Evolutionary conservation across 306 rosid genomes (phyloP), one percentile per base, ranked within the genome.

Genomic region (Trifolium repens): DNA sequence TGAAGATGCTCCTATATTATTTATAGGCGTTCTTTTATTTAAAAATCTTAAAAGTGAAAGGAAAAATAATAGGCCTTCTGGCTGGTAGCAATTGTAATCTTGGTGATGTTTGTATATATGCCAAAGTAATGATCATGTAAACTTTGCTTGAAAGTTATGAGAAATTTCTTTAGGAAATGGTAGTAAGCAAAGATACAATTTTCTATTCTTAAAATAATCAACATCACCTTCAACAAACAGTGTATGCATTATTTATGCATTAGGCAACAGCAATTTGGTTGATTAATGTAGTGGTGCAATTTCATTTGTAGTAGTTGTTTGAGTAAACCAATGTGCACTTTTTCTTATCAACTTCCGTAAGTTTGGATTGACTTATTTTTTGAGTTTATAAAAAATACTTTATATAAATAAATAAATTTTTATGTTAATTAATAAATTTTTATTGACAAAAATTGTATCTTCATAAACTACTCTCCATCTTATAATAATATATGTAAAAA

Each of bases 81-180:
- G 52, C 37, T 37, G 66, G 39, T 63, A 55, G 54, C 35, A 19
- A 17, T 17, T 8, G 63, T 58, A 12, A 58, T 58, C 3, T 58
- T 26, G 15, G 12, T 26, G 1, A 58, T 27, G 39, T 59, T 59
- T 59, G 10, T 6, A 59, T 6, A 59, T 14, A 69, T 32, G 27
- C 1, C 8, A 11, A 40, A 15, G 54, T 79, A 71, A 67, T 26
- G 79, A 83, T 87, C 74, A 86, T 77, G 87, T 65, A 85, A 84
- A 44, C 92, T 86, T 90, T 37, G 88, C 90, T 90, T 90, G 37
- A 81, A 90, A 88, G 92, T 65, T 73, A 76, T 64, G 22, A 52
- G 72, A 67, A 46, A n/a, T 50, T 65, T 43, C 68, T 73, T 55
- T 50, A 26, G 30, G 65, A 67, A 57, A 78, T 58, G 35, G 75